A percentile compares a stretch with the other conserved stretches of the same genome.
phyloP scores from a whole-genome alignment of 202 grass and related monocot species.

The Brachypodium distachyon region DNA sequence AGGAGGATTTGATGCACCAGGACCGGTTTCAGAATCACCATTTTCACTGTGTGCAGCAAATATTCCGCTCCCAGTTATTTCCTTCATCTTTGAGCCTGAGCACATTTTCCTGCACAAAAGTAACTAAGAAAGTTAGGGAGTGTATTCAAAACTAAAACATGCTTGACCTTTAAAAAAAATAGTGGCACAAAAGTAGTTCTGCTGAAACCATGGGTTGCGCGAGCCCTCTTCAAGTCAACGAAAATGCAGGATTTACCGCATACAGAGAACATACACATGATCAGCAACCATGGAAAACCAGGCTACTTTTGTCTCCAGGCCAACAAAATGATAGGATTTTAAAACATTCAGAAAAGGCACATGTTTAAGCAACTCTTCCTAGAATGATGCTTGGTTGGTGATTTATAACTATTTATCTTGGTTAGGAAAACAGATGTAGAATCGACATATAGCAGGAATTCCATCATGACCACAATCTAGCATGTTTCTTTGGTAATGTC shows the following conservation, averaged over 20 bases:
- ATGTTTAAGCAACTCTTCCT: not conserved
- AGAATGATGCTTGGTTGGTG: not conserved
- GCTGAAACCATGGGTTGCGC: not conserved
- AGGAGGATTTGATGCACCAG: constrained; percentile 4
- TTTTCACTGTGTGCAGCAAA: constrained; percentile 45
- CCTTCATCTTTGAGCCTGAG: constrained; percentile 67
- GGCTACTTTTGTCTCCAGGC: not conserved
- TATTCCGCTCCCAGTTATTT: constrained; percentile 79
- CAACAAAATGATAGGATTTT: not conserved
- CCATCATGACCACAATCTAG: not conserved
- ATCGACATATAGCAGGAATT: not conserved
- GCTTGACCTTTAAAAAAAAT: not conserved
- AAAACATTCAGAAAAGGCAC: not conserved
- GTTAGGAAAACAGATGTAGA: not conserved
- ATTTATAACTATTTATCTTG: not conserved
- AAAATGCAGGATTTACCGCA: not conserved
- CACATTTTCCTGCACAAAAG: constrained; percentile 41
- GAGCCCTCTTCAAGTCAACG: not conserved
- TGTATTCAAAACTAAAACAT: not conserved
- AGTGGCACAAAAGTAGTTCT: not conserved
- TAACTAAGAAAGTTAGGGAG: not conserved
- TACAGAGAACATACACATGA: not conserved
- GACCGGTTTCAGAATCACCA: constrained; percentile 29
- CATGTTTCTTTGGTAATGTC: not conserved
- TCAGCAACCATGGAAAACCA: not conserved